Evolutionary conservation across 176 grass and related monocot genomes (phyloP), one percentile per base, ranked within the genome.

Genomic region (Tillandsia fasciculata): DNA sequence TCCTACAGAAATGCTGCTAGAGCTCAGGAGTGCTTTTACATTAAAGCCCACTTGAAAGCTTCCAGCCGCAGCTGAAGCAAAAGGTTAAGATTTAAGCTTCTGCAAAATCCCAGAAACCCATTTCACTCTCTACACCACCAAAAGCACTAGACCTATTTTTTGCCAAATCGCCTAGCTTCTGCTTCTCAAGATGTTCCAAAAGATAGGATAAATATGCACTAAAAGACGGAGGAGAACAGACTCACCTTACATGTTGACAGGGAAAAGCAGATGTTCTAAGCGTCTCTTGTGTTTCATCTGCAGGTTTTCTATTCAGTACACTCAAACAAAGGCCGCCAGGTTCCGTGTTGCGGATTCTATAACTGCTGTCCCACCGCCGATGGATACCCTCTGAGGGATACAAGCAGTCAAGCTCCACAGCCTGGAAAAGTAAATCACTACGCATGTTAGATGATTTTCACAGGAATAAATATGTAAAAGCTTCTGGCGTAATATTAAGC

Each of bases 361-460:
- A 91, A 54, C 88, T 83, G 64, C 72, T 80, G 52, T 96, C 92
- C 92, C 92, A 96, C 66, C 92, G 84, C 54, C 81, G 83, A 74
- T 96, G 88, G 70, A 91, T 91, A 67, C 92, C 92, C 73, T 96
- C 92, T 68, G 88, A 91, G 72, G 92, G 88, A 72, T 96, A 96
- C 70, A 96, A 89, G 70, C 91, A 96, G 74, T 91, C 92, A 87
- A 96, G 81, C 74, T 96, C 92, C 76, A 91, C 92, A 72, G 91
- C 92, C 92, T 96, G 74, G 42, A 67, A 12, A 53, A 50, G 11
- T 67, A 64, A 70, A 77, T 59, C 4, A 42, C 33, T 42, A 42
- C 33, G 7, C 33, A 42, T 1, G 8, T 3, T 6, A 42, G 33
- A 42, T 42, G 33, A 42, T 42, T 42, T 42, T 42, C 33, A 42